These are phyloP conservation scores for Tetraselmis chui DNA, from an alignment of 139 green algal species.

Conservation along the genomic window DNA sequence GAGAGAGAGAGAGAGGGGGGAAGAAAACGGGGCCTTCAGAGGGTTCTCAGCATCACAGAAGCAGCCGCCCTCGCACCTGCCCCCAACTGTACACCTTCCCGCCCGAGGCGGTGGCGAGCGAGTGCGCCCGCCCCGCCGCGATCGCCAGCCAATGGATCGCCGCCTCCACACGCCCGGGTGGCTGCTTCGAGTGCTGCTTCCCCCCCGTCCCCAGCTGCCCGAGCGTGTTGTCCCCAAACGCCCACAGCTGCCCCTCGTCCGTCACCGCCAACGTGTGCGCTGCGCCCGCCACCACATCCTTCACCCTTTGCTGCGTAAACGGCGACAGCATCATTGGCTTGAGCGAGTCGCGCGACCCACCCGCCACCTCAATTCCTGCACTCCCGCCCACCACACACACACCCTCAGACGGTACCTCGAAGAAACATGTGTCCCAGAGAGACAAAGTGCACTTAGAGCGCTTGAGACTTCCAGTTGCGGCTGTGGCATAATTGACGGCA, in stretches of 20 bases:
- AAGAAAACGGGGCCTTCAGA: no score
- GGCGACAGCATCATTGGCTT: background rate
- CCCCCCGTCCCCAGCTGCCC: conserved; percentile 10
- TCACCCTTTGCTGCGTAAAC: background rate
- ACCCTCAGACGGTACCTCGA: no score
- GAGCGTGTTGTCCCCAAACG: conserved; percentile 16
- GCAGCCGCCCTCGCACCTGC: no score
- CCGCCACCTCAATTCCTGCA: background rate
- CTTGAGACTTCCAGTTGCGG: no score
- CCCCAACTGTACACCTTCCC: background rate
- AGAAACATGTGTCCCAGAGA: no score
- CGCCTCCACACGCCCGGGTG: background rate
- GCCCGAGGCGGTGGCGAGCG: background rate
- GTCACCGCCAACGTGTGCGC: conserved; percentile 1
- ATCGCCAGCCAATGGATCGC: background rate
- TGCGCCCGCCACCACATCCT: background rate
- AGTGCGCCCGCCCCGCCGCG: background rate
- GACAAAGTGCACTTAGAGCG: no score
- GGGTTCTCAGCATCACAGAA: no score
- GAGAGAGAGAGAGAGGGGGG: no score
- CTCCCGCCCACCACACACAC: no score
- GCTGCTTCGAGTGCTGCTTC: background rate
- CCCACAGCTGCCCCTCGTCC: conserved; percentile 4
- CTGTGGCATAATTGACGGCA: no score
- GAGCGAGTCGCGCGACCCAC: background rate